Conservation (phyloP, 1,139 yeast species). For the Yamadazyma buinensis region DNA sequence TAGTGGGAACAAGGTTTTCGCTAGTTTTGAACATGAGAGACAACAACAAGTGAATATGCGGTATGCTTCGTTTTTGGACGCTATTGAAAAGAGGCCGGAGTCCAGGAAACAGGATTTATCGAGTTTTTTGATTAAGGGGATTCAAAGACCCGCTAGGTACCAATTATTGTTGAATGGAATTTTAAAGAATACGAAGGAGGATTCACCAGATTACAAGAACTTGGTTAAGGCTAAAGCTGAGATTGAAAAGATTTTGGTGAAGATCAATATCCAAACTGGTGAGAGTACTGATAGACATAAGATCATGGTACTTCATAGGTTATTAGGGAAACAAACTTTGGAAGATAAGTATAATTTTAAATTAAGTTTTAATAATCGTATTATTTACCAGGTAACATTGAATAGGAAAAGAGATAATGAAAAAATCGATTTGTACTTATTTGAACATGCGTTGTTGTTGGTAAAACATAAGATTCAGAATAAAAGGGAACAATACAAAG, state of each 20-base stretch:
- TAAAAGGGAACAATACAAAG: constrained; percentile 88
- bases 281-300: constrained; percentile 92
- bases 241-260: constrained; percentile 69
- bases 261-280: constrained; percentile 89
- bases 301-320: constrained; percentile 78
- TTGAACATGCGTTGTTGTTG: constrained; percentile 85
- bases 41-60: constrained; percentile 88
- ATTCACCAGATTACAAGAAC: constrained; percentile 69
- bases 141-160: constrained; percentile 93
- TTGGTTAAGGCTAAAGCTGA: constrained; percentile 72
- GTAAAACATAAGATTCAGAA: constrained; percentile 84
- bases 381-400: constrained; percentile 73
- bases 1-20: constrained; percentile 95
- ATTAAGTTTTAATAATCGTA: constrained; percentile 76
- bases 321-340: constrained; percentile 80
- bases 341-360: constrained; percentile 55
- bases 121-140: constrained; percentile 91
- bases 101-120: constrained; percentile 87
- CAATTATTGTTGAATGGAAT: constrained; percentile 83
- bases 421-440: constrained; percentile 76
- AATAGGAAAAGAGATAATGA: constrained; percentile 68
- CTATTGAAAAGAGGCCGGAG: constrained; percentile 85
- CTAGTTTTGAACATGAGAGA: constrained; percentile 92
- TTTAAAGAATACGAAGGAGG: constrained; percentile 73
- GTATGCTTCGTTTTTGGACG: constrained; percentile 90